These are phyloP conservation scores for Plasmodium cynomolgi DNA, from an alignment of 169 alveolate species.

Conservation along the genomic window DNA sequence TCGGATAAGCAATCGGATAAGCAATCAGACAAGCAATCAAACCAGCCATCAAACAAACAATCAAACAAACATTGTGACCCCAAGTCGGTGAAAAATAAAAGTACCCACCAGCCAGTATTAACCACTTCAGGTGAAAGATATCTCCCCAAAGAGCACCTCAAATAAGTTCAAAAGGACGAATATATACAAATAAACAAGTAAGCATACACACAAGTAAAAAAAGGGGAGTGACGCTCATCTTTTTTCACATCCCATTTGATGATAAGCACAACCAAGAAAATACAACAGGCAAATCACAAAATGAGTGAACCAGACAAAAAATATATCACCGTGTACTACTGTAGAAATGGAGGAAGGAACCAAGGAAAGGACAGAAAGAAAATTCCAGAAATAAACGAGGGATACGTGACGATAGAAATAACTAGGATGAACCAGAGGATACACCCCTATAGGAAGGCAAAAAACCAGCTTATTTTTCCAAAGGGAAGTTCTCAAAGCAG, in stretches of 20 bases:
- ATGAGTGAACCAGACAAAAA: conserved; percentile 6
- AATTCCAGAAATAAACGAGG: conserved; percentile 1
- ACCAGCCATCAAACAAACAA: not conserved
- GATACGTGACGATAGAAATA: conserved; percentile 31
- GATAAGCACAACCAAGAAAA: not conserved
- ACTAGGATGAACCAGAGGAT: conserved; percentile 15
- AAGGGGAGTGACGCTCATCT: not conserved
- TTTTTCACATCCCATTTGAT: not conserved
- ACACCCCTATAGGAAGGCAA: conserved; percentile 7
- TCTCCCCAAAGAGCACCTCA: not conserved
- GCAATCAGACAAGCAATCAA: too few species aligned
- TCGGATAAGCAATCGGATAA: not conserved
- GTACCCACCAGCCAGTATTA: not conserved
- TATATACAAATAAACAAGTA: not conserved
- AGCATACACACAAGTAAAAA: not conserved
- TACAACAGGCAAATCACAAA: not conserved
- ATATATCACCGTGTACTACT: not conserved
- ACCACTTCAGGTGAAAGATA: not conserved
- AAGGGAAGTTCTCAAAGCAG: not conserved
- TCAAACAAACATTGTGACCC: not conserved
- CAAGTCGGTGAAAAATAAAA: not conserved
- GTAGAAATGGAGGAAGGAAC: not conserved
- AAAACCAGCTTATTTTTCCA: not conserved
- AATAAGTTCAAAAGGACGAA: not conserved
- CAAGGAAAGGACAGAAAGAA: not conserved